Evolutionary conservation across 169 alveolate genomes (phyloP).

Genomic region (Besnoitia besnoiti): DNA sequence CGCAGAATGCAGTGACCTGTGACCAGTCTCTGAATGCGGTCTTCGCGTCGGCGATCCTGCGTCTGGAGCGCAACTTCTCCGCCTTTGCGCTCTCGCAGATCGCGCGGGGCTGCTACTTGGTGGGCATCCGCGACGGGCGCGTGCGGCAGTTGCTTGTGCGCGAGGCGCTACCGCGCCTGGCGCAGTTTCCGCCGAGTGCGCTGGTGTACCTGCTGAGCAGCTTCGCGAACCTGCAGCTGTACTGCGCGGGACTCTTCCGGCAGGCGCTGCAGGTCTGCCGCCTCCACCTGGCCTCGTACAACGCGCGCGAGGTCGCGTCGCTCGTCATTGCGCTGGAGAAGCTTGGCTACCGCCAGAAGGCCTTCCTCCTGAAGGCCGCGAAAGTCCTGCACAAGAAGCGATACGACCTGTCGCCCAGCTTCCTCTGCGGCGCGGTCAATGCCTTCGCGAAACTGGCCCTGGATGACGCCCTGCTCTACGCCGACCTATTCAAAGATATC

Average conservation of each 20-base stretch:
- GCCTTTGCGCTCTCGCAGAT: conserved; percentile 17
- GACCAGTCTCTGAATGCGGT: background rate
- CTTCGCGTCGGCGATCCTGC: background rate
- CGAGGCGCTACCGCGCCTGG: background rate
- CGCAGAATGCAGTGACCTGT: background rate
- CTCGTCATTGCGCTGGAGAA: conserved; percentile 1
- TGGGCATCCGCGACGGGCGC: conserved; percentile 11
- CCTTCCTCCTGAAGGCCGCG: background rate
- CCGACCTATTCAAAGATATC: background rate
- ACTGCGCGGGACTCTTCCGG: background rate
- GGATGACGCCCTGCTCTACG: background rate
- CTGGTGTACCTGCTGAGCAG: background rate
- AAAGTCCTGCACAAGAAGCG: background rate
- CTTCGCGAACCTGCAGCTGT: conserved; percentile 12
- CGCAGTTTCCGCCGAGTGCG: conserved; percentile 2
- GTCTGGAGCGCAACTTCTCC: background rate
- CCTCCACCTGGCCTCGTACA: background rate
- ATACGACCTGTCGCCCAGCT: background rate
- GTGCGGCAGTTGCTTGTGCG: background rate
- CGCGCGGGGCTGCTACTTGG: background rate
- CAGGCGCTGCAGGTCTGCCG: background rate
- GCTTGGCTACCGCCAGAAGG: background rate
- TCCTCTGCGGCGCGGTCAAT: background rate
- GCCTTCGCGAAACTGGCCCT: conserved; percentile 28
- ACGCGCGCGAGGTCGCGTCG: conserved; percentile 1